phyloP scores from a whole-genome alignment of 2,329 filamentous ascomycete genomes.

The Nemania sp. region DNA sequence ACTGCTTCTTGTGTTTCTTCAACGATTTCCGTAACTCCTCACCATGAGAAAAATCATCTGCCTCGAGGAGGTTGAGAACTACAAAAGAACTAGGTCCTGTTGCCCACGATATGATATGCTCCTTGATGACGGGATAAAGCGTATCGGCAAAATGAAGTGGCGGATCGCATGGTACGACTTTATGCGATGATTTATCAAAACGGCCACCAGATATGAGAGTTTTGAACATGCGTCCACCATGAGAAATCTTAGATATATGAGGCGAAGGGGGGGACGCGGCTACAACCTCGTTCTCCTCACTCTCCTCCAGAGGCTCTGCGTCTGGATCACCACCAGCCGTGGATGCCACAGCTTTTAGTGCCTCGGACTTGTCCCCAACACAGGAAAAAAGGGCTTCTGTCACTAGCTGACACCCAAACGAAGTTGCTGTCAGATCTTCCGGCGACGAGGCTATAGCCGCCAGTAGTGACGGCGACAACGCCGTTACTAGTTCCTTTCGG shows the following conservation, averaged over 20 bases:
- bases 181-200: constrained; percentile 76
- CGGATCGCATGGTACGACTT: constrained; percentile 71
- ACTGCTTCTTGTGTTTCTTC: constrained; percentile 70
- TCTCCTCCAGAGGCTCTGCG: constrained; percentile 27
- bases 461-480: constrained; percentile 75
- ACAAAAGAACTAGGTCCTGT: constrained; percentile 86
- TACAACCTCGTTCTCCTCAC: constrained; percentile 43
- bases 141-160: constrained; percentile 78
- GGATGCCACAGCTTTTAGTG: constrained; percentile 70
- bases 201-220: constrained; percentile 85
- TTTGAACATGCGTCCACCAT: constrained; percentile 84
- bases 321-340: constrained; percentile 61
- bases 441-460: constrained; percentile 71
- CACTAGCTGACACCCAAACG: constrained; percentile 86
- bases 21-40: constrained; percentile 70
- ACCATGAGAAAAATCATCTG: constrained; percentile 68
- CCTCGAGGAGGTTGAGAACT: constrained; percentile 78
- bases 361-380: constrained; percentile 74
- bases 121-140: constrained; percentile 80
- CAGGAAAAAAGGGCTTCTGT: constrained; percentile 78
- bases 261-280: constrained; percentile 35
- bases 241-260: constrained; percentile 64
- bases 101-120: constrained; percentile 78
- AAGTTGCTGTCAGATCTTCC: constrained; percentile 68
- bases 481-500: constrained; percentile 73